Conservation (phyloP, 768 basidiomycete genomes). For the Panellus pusillus region DNA sequence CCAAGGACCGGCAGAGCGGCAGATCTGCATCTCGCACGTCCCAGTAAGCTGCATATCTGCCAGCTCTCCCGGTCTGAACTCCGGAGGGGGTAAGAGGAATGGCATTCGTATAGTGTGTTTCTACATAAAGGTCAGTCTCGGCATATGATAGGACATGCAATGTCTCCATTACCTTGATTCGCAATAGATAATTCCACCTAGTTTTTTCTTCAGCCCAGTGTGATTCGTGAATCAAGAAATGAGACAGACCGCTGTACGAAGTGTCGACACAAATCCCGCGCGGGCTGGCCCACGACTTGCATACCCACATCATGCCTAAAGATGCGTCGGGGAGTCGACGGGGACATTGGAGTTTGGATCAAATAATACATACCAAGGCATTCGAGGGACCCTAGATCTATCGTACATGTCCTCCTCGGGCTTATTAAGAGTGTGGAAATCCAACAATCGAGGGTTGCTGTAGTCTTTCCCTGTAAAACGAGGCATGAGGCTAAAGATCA, state of each 20-base stretch:
- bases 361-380: constrained; percentile 79
- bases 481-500: not conserved
- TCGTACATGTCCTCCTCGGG: constrained; percentile 97
- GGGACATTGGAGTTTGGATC: not conserved
- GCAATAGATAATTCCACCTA: constrained; percentile 92
- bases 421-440: constrained; percentile 85
- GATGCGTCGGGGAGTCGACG: not conserved
- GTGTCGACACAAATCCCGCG: constrained; percentile 90
- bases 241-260: constrained; percentile 79
- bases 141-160: constrained; percentile 6
- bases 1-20: constrained; percentile 94
- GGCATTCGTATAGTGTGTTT: constrained; percentile 94
- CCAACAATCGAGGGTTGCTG: constrained; percentile 82
- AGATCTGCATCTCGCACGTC: constrained; percentile 96
- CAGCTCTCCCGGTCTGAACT: constrained; percentile 83
- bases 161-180: constrained; percentile 73
- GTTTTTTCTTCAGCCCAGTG: not conserved
- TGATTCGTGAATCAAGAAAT: not conserved
- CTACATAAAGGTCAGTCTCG: constrained; percentile 38
- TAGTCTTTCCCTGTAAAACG: constrained; percentile 80
- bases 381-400: constrained; percentile 81
- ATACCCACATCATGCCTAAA: constrained; percentile 93
- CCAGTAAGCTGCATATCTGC: constrained; percentile 81
- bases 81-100: constrained; percentile 89
- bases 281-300: constrained; percentile 96